Evolutionary conservation across 2,329 filamentous ascomycete species (phyloP), one percentile per base, ranked within the genome.

Genomic region (Xylariales sp.): DNA sequence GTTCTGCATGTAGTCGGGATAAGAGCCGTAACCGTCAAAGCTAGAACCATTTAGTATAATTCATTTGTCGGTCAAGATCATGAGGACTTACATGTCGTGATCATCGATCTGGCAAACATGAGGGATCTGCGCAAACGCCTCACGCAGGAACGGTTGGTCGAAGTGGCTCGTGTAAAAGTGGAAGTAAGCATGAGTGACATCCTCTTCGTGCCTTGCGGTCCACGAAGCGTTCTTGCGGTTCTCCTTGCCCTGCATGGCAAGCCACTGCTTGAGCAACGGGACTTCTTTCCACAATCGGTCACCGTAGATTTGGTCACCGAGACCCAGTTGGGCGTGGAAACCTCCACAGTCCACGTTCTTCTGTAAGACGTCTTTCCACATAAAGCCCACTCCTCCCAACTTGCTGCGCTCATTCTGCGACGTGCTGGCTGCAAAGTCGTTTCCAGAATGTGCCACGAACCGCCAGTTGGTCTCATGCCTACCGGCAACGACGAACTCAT

Each of bases 161-260:
- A 98, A 97, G 62, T 97, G 91, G 52, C 89, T 95, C 1, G 90
- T 95, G 61, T 98, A 98, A 63, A 95, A 98, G 63, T 98, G 93
- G 64, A 98, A 98, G 68, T 95, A 98, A 6, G 93, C 90, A 64
- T 97, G 90, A 2, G 85, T 83, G 14, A 95, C 88, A 57, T 98
- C 93, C 57, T 98, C 91, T 58, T 98, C 89, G 54, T 97, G 88
- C 37, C 88, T 84, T 3, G 91, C 88, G 6, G 90, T 95, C 93
- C 93, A 98, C 31, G 83, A 76, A 0, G 88, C 84, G 52, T 83
- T 94, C 69, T 90, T 95, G 44, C 94, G 78, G 53, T 89, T 93
- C 42, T 97, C 93, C 51, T 95, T 90, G 5, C 93, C 93, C 54
- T 85, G 90, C 66, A 90, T 93, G 8, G 85, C 80, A 32, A 96